phyloP scores from a whole-genome alignment of 805 yeast species.

The Komagataella populi region DNA sequence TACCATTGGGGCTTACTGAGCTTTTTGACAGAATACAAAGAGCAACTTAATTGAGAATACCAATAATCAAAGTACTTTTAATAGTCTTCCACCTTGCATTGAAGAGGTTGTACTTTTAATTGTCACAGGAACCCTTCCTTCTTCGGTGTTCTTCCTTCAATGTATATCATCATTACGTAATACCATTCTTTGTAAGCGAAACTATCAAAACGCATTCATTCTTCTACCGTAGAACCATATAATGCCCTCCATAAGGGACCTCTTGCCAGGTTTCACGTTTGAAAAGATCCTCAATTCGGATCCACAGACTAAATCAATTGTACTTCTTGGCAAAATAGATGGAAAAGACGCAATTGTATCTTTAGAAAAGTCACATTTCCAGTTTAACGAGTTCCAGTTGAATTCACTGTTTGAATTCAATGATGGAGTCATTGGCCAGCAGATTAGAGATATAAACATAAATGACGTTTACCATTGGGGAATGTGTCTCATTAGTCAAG shows the following conservation, averaged over 20 bases:
- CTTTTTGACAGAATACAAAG: neutral
- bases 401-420: constrained; percentile 8
- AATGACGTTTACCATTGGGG: constrained; percentile 90
- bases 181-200: neutral
- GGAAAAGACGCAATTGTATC: constrained; percentile 51
- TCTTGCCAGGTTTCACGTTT: constrained; percentile 29
- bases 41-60: neutral
- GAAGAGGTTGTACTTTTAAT: neutral
- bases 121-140: neutral
- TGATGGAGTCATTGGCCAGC: constrained; percentile 1
- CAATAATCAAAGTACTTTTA: no score
- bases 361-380: constrained; percentile 62
- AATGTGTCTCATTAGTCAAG: constrained; percentile 32
- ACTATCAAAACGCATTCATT: neutral
- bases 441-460: constrained; percentile 29
- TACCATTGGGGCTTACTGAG: neutral
- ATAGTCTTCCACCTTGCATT: neutral
- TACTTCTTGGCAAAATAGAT: constrained; percentile 54
- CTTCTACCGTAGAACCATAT: constrained; percentile 1
- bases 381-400: constrained; percentile 14
- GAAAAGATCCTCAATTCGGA: constrained; percentile 37
- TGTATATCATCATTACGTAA: neutral
- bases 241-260: constrained; percentile 5
- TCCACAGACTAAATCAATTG: constrained; percentile 55
- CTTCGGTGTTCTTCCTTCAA: neutral